These are phyloP conservation scores for Cordyceps farinosa DNA, from an alignment of 2,329 filamentous ascomycete species.

Conservation along the genomic window DNA sequence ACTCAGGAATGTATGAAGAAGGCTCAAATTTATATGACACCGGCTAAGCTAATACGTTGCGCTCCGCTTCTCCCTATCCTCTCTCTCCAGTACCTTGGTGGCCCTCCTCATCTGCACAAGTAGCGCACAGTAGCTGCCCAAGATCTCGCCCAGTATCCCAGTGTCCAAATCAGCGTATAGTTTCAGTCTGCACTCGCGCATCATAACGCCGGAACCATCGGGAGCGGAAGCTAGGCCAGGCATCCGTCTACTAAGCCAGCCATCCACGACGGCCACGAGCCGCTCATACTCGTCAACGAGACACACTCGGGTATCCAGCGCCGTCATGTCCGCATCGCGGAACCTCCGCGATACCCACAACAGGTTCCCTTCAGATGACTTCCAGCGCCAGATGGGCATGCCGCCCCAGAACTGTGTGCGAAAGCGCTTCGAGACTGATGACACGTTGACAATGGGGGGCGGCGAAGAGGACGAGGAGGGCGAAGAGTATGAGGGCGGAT, in stretches of 20 bases:
- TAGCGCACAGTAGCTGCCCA: conserved; percentile 14
- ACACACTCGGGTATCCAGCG: conserved; percentile 1
- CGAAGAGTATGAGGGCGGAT: conserved; percentile 1
- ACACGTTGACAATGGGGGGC: conserved; percentile 4
- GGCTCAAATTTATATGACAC: too few species aligned
- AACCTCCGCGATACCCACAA: conserved; percentile 16
- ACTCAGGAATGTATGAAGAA: too few species aligned
- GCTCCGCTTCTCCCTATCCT: background rate
- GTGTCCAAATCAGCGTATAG: conserved; percentile 10
- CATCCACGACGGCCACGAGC: conserved; percentile 7
- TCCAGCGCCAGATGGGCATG: conserved; percentile 17
- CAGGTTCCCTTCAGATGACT: conserved; percentile 15
- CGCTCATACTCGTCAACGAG: conserved; percentile 17
- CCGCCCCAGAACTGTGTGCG: conserved; percentile 15
- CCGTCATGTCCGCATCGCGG: conserved; percentile 11
- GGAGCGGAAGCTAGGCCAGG: background rate
- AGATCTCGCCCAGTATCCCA: conserved; percentile 11
- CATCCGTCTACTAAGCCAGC: background rate
- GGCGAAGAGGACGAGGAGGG: background rate
- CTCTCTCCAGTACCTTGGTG: background rate
- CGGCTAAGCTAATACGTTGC: background rate
- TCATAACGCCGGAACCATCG: background rate
- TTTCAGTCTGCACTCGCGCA: conserved; percentile 12
- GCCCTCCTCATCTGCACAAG: conserved; percentile 11
- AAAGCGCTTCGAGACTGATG: conserved; percentile 8